Percentiles rank a stretch among this genome's conserved stretches.
These are phyloP conservation scores for Halophytophthora batemanensis DNA, from an alignment of 352 stramenopile genomes.

Conservation along the genomic window DNA sequence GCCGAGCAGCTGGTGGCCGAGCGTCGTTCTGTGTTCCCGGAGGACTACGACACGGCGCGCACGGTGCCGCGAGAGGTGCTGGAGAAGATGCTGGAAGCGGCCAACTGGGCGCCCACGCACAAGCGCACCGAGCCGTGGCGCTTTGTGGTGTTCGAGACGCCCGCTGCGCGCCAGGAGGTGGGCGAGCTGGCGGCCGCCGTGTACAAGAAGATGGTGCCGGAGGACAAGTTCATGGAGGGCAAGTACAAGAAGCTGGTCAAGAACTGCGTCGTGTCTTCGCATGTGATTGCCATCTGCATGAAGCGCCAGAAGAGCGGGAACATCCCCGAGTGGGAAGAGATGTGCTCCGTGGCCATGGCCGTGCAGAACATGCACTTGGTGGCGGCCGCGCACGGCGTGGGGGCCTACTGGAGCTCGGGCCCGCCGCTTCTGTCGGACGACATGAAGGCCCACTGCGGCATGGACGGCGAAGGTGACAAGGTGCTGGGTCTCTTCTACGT, in stretches of 20 bases:
- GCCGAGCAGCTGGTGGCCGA: slow-evolving; percentile 76
- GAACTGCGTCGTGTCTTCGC: slow-evolving; percentile 63
- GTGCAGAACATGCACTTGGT: slow-evolving; percentile 86
- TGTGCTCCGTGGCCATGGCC: slow-evolving; percentile 67
- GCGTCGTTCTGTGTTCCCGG: slow-evolving; percentile 74
- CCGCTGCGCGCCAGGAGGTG: slow-evolving; percentile 50
- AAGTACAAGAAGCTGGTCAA: slow-evolving; percentile 81
- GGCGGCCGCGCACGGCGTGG: slow-evolving; percentile 60
- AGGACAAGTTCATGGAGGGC: slow-evolving; percentile 67
- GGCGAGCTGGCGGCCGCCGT: slow-evolving; percentile 63
- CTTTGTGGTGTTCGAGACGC: slow-evolving; percentile 68
- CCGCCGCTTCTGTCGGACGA: slow-evolving; percentile 57
- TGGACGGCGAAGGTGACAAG: slow-evolving; percentile 62
- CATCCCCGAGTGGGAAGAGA: slow-evolving; percentile 79
- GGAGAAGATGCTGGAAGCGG: slow-evolving; percentile 71
- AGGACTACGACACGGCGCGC: slow-evolving; percentile 57
- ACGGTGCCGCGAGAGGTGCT: slow-evolving; percentile 54
- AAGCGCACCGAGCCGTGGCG: slow-evolving; percentile 80
- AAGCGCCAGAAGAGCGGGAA: slow-evolving; percentile 82
- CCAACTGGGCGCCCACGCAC: slow-evolving; percentile 85
- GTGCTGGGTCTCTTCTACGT: slow-evolving; percentile 86
- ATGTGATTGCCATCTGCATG: slow-evolving; percentile 86
- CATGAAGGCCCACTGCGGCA: slow-evolving; percentile 79
- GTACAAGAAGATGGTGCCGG: slow-evolving; percentile 64
- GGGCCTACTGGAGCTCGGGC: slow-evolving; percentile 86